phyloP scores from a whole-genome alignment of 352 stramenopile species.

The Phytophthora sp. region DNA sequence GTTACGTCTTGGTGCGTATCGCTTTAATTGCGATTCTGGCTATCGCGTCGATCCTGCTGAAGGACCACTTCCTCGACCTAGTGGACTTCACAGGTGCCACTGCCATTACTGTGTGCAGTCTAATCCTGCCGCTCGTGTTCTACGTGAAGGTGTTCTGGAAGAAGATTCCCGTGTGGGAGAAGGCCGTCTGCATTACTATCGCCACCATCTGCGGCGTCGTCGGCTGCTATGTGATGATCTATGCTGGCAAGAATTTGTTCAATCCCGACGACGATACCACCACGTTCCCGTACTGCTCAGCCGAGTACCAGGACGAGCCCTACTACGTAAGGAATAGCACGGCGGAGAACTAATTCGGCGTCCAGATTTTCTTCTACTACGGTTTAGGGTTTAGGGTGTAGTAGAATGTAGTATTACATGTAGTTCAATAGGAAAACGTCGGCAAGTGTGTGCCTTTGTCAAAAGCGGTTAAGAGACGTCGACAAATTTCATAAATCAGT shows the following conservation, averaged over 20 bases:
- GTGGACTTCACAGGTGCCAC: slow-evolving; percentile 50
- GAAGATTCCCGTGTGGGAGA: slow-evolving; percentile 44
- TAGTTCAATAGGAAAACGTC: no score
- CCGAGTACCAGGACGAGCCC: slow-evolving; percentile 33
- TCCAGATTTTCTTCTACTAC: no score
- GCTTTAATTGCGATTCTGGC: slow-evolving; percentile 39
- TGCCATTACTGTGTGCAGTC: slow-evolving; percentile 39
- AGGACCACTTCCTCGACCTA: slow-evolving; percentile 43
- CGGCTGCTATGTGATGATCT: slow-evolving; percentile 42
- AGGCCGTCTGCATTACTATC: slow-evolving; percentile 31
- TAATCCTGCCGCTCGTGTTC: slow-evolving; percentile 47
- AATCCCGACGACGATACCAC: slow-evolving; percentile 13
- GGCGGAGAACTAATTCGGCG: slow-evolving; percentile 15
- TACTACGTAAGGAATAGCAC: slow-evolving; percentile 39
- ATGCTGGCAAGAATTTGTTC: slow-evolving; percentile 38
- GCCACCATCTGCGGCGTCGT: slow-evolving; percentile 32
- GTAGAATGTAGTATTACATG: no score
- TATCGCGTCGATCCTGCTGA: slow-evolving; percentile 35
- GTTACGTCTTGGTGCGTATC: slow-evolving; percentile 40
- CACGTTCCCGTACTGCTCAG: slow-evolving; percentile 42
- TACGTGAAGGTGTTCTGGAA: slow-evolving; percentile 46
- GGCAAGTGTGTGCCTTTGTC: no score
- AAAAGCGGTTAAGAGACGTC: no score
- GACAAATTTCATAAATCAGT: no score
- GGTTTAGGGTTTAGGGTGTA: no score